Conservation (phyloP, 2,329 filamentous ascomycete species). For the Acarospora socialis region DNA sequence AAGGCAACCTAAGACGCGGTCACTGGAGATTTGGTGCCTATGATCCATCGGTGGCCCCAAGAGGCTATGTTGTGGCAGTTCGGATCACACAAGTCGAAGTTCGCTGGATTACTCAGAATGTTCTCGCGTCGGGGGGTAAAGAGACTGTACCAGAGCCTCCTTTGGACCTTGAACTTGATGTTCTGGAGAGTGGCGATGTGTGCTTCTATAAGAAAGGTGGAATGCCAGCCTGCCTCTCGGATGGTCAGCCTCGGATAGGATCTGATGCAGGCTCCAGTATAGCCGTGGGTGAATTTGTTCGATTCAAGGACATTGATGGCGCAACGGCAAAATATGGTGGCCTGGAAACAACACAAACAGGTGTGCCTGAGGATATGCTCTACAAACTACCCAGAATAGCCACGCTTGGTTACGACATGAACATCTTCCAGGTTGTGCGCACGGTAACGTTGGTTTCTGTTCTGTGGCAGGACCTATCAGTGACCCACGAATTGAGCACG, state of each 20-base stretch:
- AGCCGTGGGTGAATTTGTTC: slow-evolving; percentile 34
- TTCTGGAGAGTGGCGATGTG: slow-evolving; percentile 29
- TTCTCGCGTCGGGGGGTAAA: slow-evolving; percentile 34
- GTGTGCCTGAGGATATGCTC: too few relatives aligned
- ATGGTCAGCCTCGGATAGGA: too few relatives aligned
- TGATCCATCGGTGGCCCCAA: slow-evolving; percentile 32
- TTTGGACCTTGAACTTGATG: slow-evolving; percentile 20
- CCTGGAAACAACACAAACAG: too few relatives aligned
- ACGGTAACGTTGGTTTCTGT: slow-evolving; percentile 37
- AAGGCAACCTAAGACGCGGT: slow-evolving; percentile 36
- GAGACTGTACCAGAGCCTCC: slow-evolving; percentile 28
- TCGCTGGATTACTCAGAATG: slow-evolving; percentile 37
- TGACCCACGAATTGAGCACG: slow-evolving; percentile 32
- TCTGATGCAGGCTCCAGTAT: slow-evolving; percentile 26
- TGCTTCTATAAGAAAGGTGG: slow-evolving; percentile 25
- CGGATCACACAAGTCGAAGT: slow-evolving; percentile 33
- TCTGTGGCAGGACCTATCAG: slow-evolving; percentile 44
- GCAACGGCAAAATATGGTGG: slow-evolving; percentile 39
- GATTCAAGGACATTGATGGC: slow-evolving; percentile 38
- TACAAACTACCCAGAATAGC: slow-evolving; percentile 33
- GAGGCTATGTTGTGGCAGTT: slow-evolving; percentile 39
- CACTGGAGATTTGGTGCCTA: slow-evolving; percentile 40
- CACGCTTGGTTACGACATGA: slow-evolving; percentile 43
- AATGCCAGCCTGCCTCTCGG: too few relatives aligned
- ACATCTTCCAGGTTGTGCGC: slow-evolving; percentile 38